These are phyloP conservation scores for Rossbeevera mucosa DNA, from an alignment of 768 basidiomycete genomes.

Conservation along the genomic window DNA sequence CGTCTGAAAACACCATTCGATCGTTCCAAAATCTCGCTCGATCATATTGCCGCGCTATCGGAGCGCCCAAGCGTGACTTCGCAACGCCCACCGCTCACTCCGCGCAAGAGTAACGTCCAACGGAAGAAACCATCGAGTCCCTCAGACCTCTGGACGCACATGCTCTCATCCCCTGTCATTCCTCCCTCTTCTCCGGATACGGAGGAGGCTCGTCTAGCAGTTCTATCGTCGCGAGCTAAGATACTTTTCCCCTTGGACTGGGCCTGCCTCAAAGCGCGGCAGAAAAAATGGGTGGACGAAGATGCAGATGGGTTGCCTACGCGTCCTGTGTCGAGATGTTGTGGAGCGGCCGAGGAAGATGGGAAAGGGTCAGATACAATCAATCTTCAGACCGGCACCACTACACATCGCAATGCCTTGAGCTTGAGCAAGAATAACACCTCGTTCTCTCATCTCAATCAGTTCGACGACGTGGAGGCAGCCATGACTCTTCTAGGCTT, in stretches of 20 bases:
- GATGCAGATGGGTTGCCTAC: slow-evolving; percentile 11
- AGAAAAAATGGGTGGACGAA: slow-evolving; percentile 24
- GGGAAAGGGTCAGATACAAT: slow-evolving; percentile 15
- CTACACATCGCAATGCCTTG: not conserved
- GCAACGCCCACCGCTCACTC: slow-evolving; percentile 22
- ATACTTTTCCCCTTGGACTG: slow-evolving; percentile 61
- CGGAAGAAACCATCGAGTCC: slow-evolving; percentile 7
- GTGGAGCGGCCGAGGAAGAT: slow-evolving; percentile 8
- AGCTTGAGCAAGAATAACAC: not conserved
- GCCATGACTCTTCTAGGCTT: slow-evolving; percentile 35
- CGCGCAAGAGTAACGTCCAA: slow-evolving; percentile 20
- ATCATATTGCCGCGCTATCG: slow-evolving; percentile 27
- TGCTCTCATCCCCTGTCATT: slow-evolving; percentile 25
- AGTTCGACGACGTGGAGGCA: slow-evolving; percentile 34
- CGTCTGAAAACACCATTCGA: slow-evolving; percentile 13
- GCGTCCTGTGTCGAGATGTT: slow-evolving; percentile 7
- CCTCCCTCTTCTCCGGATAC: slow-evolving; percentile 18
- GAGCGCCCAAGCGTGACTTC: slow-evolving; percentile 25
- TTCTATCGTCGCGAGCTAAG: slow-evolving; percentile 32
- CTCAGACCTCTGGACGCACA: slow-evolving; percentile 28
- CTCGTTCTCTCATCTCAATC: slow-evolving; percentile 7
- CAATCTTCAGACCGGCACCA: slow-evolving; percentile 11
- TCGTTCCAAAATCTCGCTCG: slow-evolving; percentile 29
- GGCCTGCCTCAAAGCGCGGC: slow-evolving; percentile 57
- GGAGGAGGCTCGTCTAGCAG: slow-evolving; percentile 25